phyloP scores from a whole-genome alignment of 768 basidiomycete genomes.

The Leccinum longicurvipes region DNA sequence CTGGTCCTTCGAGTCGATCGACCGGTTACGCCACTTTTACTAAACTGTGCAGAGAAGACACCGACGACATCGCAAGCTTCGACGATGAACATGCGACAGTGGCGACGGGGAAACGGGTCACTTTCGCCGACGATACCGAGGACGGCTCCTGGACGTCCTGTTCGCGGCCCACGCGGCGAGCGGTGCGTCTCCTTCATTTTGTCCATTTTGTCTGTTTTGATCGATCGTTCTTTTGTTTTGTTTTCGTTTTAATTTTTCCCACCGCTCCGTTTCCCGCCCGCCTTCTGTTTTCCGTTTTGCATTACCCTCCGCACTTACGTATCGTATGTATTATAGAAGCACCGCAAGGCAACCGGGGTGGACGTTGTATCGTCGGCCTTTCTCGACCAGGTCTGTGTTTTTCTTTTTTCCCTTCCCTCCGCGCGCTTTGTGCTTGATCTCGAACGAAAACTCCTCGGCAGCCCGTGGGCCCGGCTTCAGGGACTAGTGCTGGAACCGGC shows the following conservation, averaged over 20 bases:
- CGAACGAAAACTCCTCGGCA: constrained; percentile 4
- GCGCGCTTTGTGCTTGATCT: background rate
- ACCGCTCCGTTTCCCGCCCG: background rate
- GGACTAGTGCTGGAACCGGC: background rate
- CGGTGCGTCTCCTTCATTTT: constrained; percentile 13
- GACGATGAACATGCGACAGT: constrained; percentile 18
- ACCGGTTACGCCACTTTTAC: constrained; percentile 20
- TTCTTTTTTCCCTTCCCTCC: background rate
- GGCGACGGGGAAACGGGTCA: constrained; percentile 23
- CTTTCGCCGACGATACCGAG: constrained; percentile 22
- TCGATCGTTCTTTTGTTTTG: background rate
- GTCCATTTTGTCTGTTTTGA: background rate
- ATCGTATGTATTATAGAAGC: constrained; percentile 18
- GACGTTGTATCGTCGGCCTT: constrained; percentile 7
- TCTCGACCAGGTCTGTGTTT: constrained; percentile 23
- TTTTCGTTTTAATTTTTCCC: background rate
- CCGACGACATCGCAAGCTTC: constrained; percentile 25
- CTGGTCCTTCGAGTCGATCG: constrained; percentile 22
- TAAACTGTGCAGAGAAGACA: constrained; percentile 25
- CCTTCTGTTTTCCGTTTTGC: background rate
- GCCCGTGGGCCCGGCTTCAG: background rate
- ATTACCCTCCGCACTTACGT: background rate
- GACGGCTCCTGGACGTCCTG: constrained; percentile 7
- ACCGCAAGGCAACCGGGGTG: constrained; percentile 13
- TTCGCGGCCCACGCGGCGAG: constrained; percentile 27